Base-by-base conservation (phyloP, 495 filamentous ascomycete genomes). In the Podospora australis region DNA sequence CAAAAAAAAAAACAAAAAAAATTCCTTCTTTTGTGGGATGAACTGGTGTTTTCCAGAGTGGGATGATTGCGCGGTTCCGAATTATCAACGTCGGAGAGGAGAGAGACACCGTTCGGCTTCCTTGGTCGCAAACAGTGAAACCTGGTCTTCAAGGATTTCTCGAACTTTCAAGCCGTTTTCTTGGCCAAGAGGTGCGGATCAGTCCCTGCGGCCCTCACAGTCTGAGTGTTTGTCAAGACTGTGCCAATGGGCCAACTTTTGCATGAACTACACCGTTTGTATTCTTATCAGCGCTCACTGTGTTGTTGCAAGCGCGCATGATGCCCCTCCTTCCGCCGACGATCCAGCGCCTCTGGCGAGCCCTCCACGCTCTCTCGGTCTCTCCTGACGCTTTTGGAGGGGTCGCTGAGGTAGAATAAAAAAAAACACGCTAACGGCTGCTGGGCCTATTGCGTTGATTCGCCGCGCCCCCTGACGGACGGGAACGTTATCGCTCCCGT, bases 1-100 rank as follows among this genome's bases (percentile, higher is more conserved):
- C n/a, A n/a, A n/a, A n/a, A n/a, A n/a, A n/a, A n/a, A n/a, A n/a
- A n/a, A n/a, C n/a, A n/a, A n/a, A n/a, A 6, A 10, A 16, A 36
- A 6, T 36, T 36, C 7, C 7, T n/a, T 4, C 14, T 21, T 25
- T 28, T 30, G 25, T 29, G 36, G 35, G 45, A 34, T 38, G 49
- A 34, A 29, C 26, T 32, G 42, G 42, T 23, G 1, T 34, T 23
- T 10, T 11, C 13, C 21, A 38, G 19, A 32, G 46, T 16, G 44
- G 50, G 39, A 45, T 25, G 50, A 48, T 53, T 53, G 44, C 51
- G 51, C 29, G 51, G 20, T 23, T 30, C 3, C 38, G 6, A 29
- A 6, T 14, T 6, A 16, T 20, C 22, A 21, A n/a, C n/a, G n/a
- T n/a, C n/a, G n/a, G n/a, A n/a, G n/a, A n/a, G n/a, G n/a, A n/a